Conservation (phyloP, 805 yeast genomes). For the Starmera amethionina region DNA sequence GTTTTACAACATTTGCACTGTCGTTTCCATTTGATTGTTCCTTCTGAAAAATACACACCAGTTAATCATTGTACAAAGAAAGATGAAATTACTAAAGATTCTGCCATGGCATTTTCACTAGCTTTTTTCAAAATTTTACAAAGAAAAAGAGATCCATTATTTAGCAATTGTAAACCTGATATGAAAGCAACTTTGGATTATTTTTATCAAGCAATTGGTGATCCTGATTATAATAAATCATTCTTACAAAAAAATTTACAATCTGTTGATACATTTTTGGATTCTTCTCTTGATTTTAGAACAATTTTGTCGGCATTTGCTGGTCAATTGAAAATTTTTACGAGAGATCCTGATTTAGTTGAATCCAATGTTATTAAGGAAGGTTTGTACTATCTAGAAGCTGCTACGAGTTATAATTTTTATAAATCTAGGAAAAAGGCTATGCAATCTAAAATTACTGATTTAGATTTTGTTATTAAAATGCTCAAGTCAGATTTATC, state of each 20-base stretch:
- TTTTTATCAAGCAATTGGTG: slow-evolving; percentile 62
- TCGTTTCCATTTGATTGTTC: slow-evolving; percentile 57
- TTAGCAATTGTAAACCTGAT: slow-evolving; percentile 55
- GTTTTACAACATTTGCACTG: slow-evolving; percentile 73
- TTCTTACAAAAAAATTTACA: slow-evolving; percentile 36
- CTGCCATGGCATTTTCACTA: slow-evolving; percentile 30
- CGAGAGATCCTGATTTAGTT: slow-evolving; percentile 22
- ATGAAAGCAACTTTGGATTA: slow-evolving; percentile 64
- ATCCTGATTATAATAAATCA: slow-evolving; percentile 37
- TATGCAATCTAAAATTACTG: slow-evolving; percentile 75
- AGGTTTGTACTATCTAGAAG: slow-evolving; percentile 67
- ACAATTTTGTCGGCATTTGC: slow-evolving; percentile 39
- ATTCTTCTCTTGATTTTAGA: slow-evolving; percentile 32
- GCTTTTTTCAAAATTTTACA: slow-evolving; percentile 48
- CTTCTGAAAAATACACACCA: slow-evolving; percentile 51
- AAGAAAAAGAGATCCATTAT: slow-evolving; percentile 48
- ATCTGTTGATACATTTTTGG: slow-evolving; percentile 36
- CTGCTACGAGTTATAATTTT: slow-evolving; percentile 54
- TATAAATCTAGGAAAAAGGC: slow-evolving; percentile 62
- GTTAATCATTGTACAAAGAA: slow-evolving; percentile 52
- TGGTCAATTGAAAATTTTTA: slow-evolving; percentile 32
- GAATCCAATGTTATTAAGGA: slow-evolving; percentile 28
- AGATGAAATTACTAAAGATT: slow-evolving; percentile 25
- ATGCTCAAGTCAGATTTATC: slow-evolving; percentile 58
- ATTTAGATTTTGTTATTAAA: slow-evolving; percentile 62